Evolutionary conservation across 352 stramenopile species (phyloP).

Genomic region (Saprolegnia diclina): DNA sequence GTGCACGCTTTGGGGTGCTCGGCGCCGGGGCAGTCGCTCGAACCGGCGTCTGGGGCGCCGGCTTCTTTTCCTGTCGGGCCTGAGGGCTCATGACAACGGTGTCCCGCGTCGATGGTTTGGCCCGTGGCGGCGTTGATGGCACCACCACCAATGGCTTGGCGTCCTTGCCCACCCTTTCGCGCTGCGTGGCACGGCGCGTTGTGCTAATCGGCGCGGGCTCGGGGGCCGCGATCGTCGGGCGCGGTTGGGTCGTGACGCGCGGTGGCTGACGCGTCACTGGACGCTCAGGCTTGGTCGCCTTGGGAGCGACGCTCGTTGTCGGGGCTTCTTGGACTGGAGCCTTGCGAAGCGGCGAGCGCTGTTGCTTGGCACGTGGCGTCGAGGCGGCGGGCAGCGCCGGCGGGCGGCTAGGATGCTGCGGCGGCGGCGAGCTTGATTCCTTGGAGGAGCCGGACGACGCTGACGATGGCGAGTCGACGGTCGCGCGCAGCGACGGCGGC

Average conservation of each 20-base stretch:
- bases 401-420: neutral
- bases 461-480: conserved; percentile 3
- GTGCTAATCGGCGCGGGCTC: no score
- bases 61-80: no score
- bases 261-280: neutral
- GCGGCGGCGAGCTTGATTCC: neutral
- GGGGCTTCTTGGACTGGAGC: neutral
- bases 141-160: no score
- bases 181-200: no score
- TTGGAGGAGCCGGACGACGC: neutral
- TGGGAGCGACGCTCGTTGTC: neutral
- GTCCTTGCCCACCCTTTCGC: no score
- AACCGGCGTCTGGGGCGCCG: no score
- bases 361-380: neutral
- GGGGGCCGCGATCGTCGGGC: no score
- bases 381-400: neutral
- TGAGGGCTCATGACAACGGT: no score
- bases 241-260: no score
- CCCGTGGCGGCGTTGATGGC: no score
- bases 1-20: neutral
- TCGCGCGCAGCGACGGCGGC: neutral
- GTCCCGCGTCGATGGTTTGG: no score
- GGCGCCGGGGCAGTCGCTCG: no score
- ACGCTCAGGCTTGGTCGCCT: neutral
- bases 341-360: neutral